These are phyloP conservation scores for Coffea humblotiana DNA, from an alignment of 305 asterid genomes.

Conservation along the genomic window DNA sequence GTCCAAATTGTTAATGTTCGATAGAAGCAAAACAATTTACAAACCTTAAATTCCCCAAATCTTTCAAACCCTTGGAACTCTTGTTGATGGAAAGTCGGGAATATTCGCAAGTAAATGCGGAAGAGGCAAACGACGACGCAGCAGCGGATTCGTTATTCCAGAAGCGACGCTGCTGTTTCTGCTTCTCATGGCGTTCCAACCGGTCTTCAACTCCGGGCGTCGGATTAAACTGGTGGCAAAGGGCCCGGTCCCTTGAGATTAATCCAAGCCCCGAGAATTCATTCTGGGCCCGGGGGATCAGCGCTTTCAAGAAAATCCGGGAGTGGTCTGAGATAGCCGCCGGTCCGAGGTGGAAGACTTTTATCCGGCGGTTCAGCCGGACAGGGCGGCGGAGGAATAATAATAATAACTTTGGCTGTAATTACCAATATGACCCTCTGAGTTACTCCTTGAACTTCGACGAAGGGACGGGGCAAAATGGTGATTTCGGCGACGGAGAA, in stretches of 20 bases:
- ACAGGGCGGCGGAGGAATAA: conserved; percentile 19
- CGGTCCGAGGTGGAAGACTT: conserved; percentile 84
- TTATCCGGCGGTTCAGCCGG: conserved; percentile 69
- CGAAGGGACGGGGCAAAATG: conserved; percentile 60
- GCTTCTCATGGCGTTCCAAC: conserved; percentile 46
- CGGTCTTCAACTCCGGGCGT: conserved; percentile 23
- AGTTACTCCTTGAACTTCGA: conserved; percentile 84
- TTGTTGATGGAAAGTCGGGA: conserved; percentile 43
- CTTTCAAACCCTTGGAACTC: background rate
- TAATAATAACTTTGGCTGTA: conserved; percentile 22
- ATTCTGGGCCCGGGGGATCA: conserved; percentile 52
- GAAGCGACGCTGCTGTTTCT: conserved; percentile 53
- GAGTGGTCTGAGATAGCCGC: conserved; percentile 91
- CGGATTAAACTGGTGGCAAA: conserved; percentile 55
- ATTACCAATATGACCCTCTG: conserved; percentile 63
- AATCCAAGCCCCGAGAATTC: conserved; percentile 9
- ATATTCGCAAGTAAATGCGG: conserved; percentile 37
- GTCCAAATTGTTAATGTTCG: too few species aligned
- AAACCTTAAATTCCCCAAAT: background rate
- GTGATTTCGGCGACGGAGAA: conserved; percentile 42
- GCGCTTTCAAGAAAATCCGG: conserved; percentile 56
- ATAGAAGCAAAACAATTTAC: too few species aligned
- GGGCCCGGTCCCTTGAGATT: conserved; percentile 27
- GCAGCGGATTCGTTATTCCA: conserved; percentile 42
- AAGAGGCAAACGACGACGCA: conserved; percentile 26